These are phyloP conservation scores for Zelonia costaricensis DNA, from an alignment of 208 protist genomes.

Conservation along the genomic window DNA sequence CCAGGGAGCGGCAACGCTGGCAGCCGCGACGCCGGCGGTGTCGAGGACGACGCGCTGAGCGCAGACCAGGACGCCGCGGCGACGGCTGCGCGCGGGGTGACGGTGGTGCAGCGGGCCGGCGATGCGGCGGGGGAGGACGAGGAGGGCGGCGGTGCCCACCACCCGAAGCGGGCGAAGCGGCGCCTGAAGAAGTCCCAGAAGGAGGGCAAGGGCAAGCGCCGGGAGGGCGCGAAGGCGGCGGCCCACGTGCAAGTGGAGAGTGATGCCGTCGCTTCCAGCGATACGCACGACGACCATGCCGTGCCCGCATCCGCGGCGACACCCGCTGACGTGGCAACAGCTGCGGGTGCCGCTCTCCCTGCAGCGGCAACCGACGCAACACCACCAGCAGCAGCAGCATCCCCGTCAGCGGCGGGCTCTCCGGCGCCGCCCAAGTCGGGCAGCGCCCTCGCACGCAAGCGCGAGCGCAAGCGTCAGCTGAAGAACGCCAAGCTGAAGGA, in stretches of 20 bases:
- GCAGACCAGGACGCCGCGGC: background rate
- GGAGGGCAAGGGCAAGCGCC: conserved; percentile 4
- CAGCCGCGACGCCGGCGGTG: too few relatives aligned
- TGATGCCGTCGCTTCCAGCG: too few relatives aligned
- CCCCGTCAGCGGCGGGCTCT: too few relatives aligned
- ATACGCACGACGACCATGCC: background rate
- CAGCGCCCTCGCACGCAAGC: conserved; percentile 26
- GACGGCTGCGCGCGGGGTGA: conserved; percentile 13
- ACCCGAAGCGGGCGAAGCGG: conserved; percentile 32
- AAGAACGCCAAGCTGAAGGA: conserved; percentile 23
- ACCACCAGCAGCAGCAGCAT: too few relatives aligned
- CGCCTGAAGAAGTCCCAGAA: conserved; percentile 28
- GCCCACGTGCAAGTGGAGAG: too few relatives aligned
- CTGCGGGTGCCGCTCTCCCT: too few relatives aligned
- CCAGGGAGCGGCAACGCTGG: background rate
- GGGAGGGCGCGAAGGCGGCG: background rate
- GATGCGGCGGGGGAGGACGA: conserved; percentile 17
- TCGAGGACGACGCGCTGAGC: too few relatives aligned
- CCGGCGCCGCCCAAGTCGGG: conserved; percentile 10
- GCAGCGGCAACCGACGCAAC: too few relatives aligned
- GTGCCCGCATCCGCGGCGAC: background rate
- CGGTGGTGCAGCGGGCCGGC: conserved; percentile 13
- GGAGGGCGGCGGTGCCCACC: too few relatives aligned
- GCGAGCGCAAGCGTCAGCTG: conserved; percentile 28
- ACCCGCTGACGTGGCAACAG: too few relatives aligned